These are phyloP conservation scores for Calocera cornea DNA, from an alignment of 768 basidiomycete genomes.

Conservation along the genomic window DNA sequence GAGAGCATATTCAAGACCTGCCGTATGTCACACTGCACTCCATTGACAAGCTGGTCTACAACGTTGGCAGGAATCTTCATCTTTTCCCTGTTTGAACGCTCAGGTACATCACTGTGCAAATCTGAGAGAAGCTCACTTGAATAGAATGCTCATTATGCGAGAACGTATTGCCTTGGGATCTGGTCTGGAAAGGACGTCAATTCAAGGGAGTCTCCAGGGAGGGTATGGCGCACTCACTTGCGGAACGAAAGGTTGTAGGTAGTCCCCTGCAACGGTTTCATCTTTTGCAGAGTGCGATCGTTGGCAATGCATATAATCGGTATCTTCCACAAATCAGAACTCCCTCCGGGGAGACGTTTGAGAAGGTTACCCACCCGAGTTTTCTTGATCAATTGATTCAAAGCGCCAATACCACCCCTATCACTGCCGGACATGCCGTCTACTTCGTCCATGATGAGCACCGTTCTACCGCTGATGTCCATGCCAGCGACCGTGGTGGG, in stretches of 20 bases:
- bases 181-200: conserved; percentile 40
- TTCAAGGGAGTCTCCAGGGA: not conserved
- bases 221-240: conserved; percentile 36
- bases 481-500: conserved; percentile 56
- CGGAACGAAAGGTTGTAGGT: conserved; percentile 66
- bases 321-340: conserved; percentile 36
- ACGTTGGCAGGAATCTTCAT: conserved; percentile 86
- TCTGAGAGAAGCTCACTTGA: conserved; percentile 47
- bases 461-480: conserved; percentile 60
- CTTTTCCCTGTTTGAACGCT: conserved; percentile 50
- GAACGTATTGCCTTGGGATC: conserved; percentile 64
- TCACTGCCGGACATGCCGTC: conserved; percentile 99
- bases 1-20: conserved; percentile 97
- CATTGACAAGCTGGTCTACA: conserved; percentile 76
- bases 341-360: not conserved
- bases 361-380: conserved; percentile 44
- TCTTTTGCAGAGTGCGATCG: conserved; percentile 71
- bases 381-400: conserved; percentile 86
- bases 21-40: conserved; percentile 90
- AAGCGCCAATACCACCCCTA: conserved; percentile 86
- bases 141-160: conserved; percentile 72
- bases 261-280: conserved; percentile 67
- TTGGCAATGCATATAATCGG: conserved; percentile 98
- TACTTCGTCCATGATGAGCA: conserved; percentile 98
- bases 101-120: not conserved